Conservation (phyloP, 768 basidiomycete species). For the Leccinum longicurvipes region DNA sequence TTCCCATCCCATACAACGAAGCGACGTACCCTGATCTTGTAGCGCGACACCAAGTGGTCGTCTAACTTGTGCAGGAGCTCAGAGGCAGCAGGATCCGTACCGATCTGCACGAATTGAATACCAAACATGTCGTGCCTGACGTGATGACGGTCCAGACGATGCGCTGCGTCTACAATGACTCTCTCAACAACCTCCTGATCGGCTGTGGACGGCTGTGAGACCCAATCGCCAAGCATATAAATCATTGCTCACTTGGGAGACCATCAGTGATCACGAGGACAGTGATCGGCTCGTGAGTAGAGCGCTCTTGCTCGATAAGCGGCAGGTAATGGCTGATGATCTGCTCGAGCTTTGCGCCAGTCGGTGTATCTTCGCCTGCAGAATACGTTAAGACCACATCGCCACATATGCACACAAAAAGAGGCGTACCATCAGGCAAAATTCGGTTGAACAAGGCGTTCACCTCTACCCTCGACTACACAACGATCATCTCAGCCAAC, state of each 20-base stretch:
- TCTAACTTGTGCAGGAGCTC: slow-evolving; percentile 40
- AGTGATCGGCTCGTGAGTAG: slow-evolving; percentile 34
- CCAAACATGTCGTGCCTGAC: slow-evolving; percentile 40
- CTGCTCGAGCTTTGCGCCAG: slow-evolving; percentile 36
- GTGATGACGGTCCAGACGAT: slow-evolving; percentile 35
- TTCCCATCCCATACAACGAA: background rate
- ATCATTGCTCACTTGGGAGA: slow-evolving; percentile 35
- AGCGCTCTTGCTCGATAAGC: slow-evolving; percentile 26
- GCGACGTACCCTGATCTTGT: slow-evolving; percentile 30
- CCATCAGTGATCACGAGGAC: slow-evolving; percentile 39
- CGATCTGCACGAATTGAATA: slow-evolving; percentile 48
- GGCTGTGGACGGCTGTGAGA: slow-evolving; percentile 14
- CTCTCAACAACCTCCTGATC: slow-evolving; percentile 26
- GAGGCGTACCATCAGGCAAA: slow-evolving; percentile 20
- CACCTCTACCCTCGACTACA: slow-evolving; percentile 23
- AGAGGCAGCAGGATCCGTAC: slow-evolving; percentile 35
- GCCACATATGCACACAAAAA: background rate
- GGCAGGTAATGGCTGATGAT: slow-evolving; percentile 37
- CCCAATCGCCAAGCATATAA: background rate
- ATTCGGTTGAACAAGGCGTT: slow-evolving; percentile 24
- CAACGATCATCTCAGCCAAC: background rate
- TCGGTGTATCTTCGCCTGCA: slow-evolving; percentile 36
- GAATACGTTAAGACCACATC: background rate
- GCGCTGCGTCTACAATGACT: slow-evolving; percentile 36
- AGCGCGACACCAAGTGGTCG: slow-evolving; percentile 32